These are phyloP conservation scores for Fomitopsis pulvina DNA, from an alignment of 768 basidiomycete genomes.

Conservation along the genomic window DNA sequence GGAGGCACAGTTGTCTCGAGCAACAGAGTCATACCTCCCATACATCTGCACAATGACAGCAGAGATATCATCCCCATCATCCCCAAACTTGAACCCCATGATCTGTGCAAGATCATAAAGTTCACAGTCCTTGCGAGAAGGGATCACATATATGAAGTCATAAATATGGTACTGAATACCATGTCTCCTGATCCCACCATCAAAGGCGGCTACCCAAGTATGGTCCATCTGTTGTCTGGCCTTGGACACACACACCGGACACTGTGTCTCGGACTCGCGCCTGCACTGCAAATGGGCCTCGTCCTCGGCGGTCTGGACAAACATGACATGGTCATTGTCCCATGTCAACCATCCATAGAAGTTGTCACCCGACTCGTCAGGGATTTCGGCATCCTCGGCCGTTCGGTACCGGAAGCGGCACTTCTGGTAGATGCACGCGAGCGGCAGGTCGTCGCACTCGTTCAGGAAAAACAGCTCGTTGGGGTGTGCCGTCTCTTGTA, in stretches of 20 bases:
- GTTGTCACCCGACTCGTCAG: conserved; percentile 35
- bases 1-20: conserved; percentile 9
- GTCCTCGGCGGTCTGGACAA: conserved; percentile 37
- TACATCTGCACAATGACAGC: conserved; percentile 36
- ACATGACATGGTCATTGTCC: conserved; percentile 39
- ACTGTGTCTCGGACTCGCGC: conserved; percentile 31
- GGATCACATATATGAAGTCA: conserved; percentile 57
- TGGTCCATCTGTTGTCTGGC: conserved; percentile 20
- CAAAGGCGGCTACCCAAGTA: conserved; percentile 21
- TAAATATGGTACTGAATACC: conserved; percentile 45
- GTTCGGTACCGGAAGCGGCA: conserved; percentile 43
- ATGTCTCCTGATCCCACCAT: conserved; percentile 32
- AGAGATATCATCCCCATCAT: conserved; percentile 10
- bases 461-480: conserved; percentile 49
- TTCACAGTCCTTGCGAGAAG: conserved; percentile 15
- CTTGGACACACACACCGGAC: conserved; percentile 42
- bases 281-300: conserved; percentile 24
- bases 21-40: conserved; percentile 39
- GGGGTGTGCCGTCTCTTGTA: conserved; percentile 63
- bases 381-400: conserved; percentile 38
- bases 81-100: conserved; percentile 26
- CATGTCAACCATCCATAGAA: conserved; percentile 58
- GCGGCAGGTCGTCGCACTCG: conserved; percentile 48
- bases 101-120: conserved; percentile 56
- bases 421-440: conserved; percentile 52